phyloP scores from a whole-genome alignment of 768 basidiomycete genomes.

The Multifurca ochricompacta region DNA sequence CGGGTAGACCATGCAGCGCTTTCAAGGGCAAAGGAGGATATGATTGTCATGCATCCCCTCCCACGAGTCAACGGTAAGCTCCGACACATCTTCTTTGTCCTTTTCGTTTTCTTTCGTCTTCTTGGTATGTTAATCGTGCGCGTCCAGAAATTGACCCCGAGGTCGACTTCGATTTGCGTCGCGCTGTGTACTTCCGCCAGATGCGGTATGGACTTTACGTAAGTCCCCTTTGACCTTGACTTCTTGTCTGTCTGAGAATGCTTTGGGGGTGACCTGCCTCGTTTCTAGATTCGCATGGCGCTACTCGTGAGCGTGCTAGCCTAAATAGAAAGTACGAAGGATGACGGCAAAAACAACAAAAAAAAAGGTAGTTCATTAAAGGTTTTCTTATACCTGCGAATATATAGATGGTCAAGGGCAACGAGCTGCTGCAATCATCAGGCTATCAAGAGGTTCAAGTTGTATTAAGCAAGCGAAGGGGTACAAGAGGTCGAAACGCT shows the following conservation, averaged over 20 bases:
- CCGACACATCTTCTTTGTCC: not conserved
- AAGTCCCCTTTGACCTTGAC: conserved; percentile 31
- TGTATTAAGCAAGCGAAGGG: not conserved
- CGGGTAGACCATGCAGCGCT: conserved; percentile 91
- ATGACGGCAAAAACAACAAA: not conserved
- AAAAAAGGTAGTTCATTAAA: not conserved
- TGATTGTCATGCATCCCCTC: conserved; percentile 99
- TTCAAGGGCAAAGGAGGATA: conserved; percentile 87
- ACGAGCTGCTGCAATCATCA: not conserved
- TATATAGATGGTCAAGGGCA: not conserved
- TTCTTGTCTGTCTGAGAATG: not conserved
- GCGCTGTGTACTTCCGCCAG: conserved; percentile 96
- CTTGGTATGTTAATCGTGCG: conserved; percentile 15
- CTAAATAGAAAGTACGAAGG: conserved; percentile 6
- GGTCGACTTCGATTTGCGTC: conserved; percentile 90
- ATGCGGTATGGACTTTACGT: conserved; percentile 98
- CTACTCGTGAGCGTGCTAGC: conserved; percentile 38
- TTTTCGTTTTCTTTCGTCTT: not conserved
- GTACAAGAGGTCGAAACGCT: not conserved
- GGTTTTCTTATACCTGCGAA: not conserved
- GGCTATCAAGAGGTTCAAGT: not conserved
- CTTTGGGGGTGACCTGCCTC: not conserved
- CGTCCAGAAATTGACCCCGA: conserved; percentile 95
- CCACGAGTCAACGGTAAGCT: conserved; percentile 81
- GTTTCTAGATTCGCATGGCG: conserved; percentile 43